A percentile compares a stretch with the other conserved stretches of the same genome.
Evolutionary conservation across 2,329 filamentous ascomycete species (phyloP).

Genomic region (Cladosporium sp.): DNA sequence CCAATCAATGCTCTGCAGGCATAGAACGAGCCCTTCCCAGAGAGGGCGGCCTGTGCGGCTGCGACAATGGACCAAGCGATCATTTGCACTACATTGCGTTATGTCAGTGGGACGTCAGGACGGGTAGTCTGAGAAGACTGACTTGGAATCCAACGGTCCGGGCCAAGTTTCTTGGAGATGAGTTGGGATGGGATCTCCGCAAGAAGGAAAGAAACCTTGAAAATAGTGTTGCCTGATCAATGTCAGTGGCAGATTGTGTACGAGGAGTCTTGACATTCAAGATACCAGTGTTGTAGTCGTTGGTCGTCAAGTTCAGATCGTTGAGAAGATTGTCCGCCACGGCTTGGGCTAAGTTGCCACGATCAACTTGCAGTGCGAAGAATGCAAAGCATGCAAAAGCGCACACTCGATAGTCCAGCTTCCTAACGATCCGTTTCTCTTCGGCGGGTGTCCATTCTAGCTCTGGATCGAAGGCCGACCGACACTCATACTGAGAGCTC

Average conservation of each 20-base stretch:
- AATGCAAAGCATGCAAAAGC: constrained; percentile 20
- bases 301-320: constrained; percentile 41
- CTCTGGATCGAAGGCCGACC: constrained; percentile 46
- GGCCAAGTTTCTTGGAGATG: constrained; percentile 49
- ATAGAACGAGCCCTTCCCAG: constrained; percentile 26
- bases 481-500: constrained; percentile 48
- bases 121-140: not conserved
- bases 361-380: constrained; percentile 17
- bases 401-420: constrained; percentile 24
- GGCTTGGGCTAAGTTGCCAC: constrained; percentile 11
- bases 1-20: constrained; percentile 22
- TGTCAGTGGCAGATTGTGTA: not conserved
- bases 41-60: constrained; percentile 35
- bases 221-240: constrained; percentile 34
- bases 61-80: constrained; percentile 34
- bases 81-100: constrained; percentile 23
- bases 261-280: not conserved
- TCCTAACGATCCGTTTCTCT: constrained; percentile 35
- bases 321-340: constrained; percentile 23
- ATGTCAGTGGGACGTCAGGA: not conserved
- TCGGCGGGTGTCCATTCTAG: constrained; percentile 43
- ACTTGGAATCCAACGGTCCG: constrained; percentile 40
- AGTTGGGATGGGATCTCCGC: constrained; percentile 49
- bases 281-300: constrained; percentile 45
- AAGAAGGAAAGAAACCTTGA: constrained; percentile 39